These are phyloP conservation scores for Linderniella brevidens DNA, from an alignment of 257 asterid species.

Conservation along the genomic window DNA sequence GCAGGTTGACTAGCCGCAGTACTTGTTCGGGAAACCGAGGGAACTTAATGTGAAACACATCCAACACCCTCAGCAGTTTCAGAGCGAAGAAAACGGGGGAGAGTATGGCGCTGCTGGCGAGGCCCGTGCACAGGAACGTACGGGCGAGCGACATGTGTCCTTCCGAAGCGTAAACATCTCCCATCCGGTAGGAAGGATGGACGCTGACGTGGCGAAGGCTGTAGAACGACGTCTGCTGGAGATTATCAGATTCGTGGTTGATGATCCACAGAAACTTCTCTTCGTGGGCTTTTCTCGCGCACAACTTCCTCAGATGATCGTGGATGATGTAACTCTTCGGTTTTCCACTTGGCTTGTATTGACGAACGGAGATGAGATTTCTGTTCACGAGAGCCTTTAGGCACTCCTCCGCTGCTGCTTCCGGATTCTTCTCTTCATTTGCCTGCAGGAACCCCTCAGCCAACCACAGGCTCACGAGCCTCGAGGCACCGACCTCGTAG, in stretches of 20 bases:
- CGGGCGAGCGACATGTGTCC: background rate
- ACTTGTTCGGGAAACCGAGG: background rate
- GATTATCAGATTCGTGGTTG: background rate
- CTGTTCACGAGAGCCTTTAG: background rate
- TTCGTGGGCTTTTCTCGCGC: background rate
- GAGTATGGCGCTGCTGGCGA: background rate
- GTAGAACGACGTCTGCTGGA: background rate
- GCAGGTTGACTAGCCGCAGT: background rate
- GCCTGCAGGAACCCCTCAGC: background rate
- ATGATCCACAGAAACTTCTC: background rate
- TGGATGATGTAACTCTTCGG: background rate
- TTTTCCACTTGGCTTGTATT: background rate
- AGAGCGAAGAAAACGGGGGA: background rate
- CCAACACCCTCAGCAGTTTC: slow-evolving; percentile 1
- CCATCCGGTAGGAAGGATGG: background rate
- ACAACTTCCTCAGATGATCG: background rate
- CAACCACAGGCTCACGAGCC: background rate
- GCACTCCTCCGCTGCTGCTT: background rate
- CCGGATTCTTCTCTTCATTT: background rate
- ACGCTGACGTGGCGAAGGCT: background rate
- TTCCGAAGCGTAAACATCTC: background rate
- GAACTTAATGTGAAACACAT: background rate
- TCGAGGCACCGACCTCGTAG: background rate
- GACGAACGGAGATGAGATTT: background rate
- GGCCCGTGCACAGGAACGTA: background rate